A percentile compares a stretch with the other conserved stretches of the same genome.
Conservation (phyloP, 345 rosid species). For the Pistacia atlantica region DNA sequence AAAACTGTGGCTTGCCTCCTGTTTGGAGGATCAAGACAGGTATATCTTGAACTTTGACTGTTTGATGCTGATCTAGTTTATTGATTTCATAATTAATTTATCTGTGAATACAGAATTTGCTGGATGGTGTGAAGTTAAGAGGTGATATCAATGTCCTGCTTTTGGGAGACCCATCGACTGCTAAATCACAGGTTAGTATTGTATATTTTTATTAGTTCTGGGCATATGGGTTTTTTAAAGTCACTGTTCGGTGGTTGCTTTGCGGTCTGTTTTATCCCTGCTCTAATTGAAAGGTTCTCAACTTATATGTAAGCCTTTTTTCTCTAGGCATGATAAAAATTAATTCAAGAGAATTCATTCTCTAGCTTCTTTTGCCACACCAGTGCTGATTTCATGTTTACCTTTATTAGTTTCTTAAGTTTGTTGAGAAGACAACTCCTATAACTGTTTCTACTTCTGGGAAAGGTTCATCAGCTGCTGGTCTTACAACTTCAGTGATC, state of each 20-base stretch:
- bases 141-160: constrained; percentile 96
- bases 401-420: constrained; percentile 72
- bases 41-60: constrained; percentile 22
- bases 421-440: constrained; percentile 96
- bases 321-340: neutral
- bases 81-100: constrained; percentile 15
- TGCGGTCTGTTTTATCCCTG: neutral
- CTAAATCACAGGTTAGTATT: constrained; percentile 83
- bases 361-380: neutral
- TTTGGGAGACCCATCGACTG: constrained; percentile 96
- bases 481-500: constrained; percentile 93
- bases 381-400: constrained; percentile 26
- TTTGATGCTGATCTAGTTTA: neutral
- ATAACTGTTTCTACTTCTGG: constrained; percentile 96
- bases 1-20: constrained; percentile 91
- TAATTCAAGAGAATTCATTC: neutral
- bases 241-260: neutral
- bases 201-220: constrained; percentile 3
- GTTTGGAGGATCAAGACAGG: constrained; percentile 97
- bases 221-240: neutral
- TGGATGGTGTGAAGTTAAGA: constrained; percentile 91
- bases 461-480: constrained; percentile 97
- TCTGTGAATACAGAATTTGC: constrained; percentile 55
- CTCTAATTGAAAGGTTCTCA: neutral
- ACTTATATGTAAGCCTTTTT: neutral